phyloP scores from a whole-genome alignment of 140 eudicot genomes.

The Flaveria floridana region DNA sequence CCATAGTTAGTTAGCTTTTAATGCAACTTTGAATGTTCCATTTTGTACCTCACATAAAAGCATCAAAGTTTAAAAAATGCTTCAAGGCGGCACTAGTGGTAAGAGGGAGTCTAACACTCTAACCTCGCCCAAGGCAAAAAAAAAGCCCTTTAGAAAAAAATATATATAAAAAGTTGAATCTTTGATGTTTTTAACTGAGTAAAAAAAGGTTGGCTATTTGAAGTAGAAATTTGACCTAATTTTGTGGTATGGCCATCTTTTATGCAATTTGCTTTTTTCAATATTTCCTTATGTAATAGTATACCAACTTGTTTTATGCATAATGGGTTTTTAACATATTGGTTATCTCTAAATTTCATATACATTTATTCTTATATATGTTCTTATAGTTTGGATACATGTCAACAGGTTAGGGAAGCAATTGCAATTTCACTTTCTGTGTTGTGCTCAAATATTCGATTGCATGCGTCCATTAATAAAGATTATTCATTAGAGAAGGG shows the following conservation, averaged over 20 bases:
- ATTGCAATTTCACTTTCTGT: constrained; percentile 87
- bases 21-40: background rate
- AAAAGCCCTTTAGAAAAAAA: too few relatives aligned
- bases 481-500: constrained; percentile 31
- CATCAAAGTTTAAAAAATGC: background rate
- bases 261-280: background rate
- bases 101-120: too few relatives aligned
- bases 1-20: background rate
- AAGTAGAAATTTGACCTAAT: constrained; percentile 1
- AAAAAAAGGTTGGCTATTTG: background rate
- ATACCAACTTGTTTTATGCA: background rate
- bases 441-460: constrained; percentile 84
- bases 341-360: background rate
- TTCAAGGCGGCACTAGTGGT: background rate
- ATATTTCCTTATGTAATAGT: background rate
- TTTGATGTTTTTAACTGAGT: constrained; percentile 7
- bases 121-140: too few relatives aligned
- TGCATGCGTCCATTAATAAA: constrained; percentile 43
- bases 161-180: too few relatives aligned
- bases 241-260: background rate
- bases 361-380: background rate
- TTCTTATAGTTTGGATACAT: constrained; percentile 15
- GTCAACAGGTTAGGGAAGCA: constrained; percentile 90
- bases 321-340: background rate
- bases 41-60: background rate